Base-by-base conservation (phyloP, 768 basidiomycete species). In the Infundibulicybe gibba region DNA sequence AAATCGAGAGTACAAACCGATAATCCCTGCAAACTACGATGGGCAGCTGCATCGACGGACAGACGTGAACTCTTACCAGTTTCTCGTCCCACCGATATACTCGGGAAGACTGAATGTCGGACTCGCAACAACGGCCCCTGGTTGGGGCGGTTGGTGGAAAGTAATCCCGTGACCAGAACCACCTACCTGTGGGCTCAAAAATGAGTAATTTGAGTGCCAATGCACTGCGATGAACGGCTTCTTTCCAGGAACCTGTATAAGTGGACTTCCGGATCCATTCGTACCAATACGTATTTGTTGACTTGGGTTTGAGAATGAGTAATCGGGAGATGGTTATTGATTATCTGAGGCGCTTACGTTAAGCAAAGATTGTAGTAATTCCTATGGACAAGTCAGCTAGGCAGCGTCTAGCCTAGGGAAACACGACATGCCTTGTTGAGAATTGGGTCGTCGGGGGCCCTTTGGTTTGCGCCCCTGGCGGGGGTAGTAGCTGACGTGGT, bases 41-140 rank as follows among this genome's bases (percentile, higher is more conserved):
- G 9, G 12, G 19, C 15, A 11, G 14, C 30, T 32, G 11, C 34
- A 9, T n/a, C 19, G 35, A 49, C 2, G 13, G 35, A 19, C 15
- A 15, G 16, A 20, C 3, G 35, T 10, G 5, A 31, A 15, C 12
- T 2, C 6, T 2, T 6, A 87, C 90, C 93, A 95, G 58, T 95
- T 95, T 46, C 94, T 72, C 0, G 82, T 83, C 1, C 94, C 94
- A 0, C 94, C 94, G 30, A 97, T 88, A 51, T 82, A 87, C 61
- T 97, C 94, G 0, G 94, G 94, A 10, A 97, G 69, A 51, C 90
- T 91, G 67, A 98, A 97, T 0, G 94, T 97, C 0, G 95, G 93
- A 52, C 91, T 93, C 0, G 95, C 95, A 6, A 97, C 87, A 41
- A 97, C 87, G 1, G 94, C 94, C 17, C 94, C 91, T 74, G 43